phyloP scores from a whole-genome alignment of 495 filamentous ascomycete species.

The Aspergillus asperescens region DNA sequence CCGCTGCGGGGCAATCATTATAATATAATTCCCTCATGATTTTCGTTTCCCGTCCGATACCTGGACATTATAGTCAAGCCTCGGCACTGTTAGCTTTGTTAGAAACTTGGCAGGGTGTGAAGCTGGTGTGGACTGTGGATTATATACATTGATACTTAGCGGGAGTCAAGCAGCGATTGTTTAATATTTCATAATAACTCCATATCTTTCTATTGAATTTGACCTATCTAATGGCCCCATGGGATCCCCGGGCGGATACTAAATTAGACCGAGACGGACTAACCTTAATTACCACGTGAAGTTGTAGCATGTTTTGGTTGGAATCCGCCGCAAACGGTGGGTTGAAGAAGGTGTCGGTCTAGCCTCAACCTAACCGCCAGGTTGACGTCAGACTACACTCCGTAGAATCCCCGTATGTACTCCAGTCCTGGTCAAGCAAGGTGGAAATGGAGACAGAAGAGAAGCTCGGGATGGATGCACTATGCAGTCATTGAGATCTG shows the following conservation, averaged over 20 bases:
- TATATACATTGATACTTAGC: slow-evolving; percentile 17
- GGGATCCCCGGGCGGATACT: not conserved
- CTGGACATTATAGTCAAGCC: not conserved
- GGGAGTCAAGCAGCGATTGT: slow-evolving; percentile 12
- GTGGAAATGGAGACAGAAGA: too few species aligned
- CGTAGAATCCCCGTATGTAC: too few species aligned
- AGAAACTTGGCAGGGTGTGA: too few species aligned
- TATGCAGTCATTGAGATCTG: too few species aligned
- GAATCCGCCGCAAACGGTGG: not conserved
- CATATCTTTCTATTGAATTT: not conserved
- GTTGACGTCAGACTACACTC: not conserved
- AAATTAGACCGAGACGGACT: not conserved
- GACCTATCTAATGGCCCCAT: too few species aligned
- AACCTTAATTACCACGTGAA: slow-evolving; percentile 5
- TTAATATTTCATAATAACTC: not conserved
- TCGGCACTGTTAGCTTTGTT: too few species aligned
- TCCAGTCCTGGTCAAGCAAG: too few species aligned
- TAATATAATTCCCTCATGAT: too few species aligned
- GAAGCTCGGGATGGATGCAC: too few species aligned
- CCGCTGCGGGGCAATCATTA: too few species aligned
- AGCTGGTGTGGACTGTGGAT: slow-evolving; percentile 1
- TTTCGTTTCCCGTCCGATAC: not conserved
- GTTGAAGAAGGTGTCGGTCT: not conserved
- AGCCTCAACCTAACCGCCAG: not conserved
- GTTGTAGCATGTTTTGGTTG: not conserved